Conservation (phyloP, 768 basidiomycete genomes). For the Floccularia luteovirens region DNA sequence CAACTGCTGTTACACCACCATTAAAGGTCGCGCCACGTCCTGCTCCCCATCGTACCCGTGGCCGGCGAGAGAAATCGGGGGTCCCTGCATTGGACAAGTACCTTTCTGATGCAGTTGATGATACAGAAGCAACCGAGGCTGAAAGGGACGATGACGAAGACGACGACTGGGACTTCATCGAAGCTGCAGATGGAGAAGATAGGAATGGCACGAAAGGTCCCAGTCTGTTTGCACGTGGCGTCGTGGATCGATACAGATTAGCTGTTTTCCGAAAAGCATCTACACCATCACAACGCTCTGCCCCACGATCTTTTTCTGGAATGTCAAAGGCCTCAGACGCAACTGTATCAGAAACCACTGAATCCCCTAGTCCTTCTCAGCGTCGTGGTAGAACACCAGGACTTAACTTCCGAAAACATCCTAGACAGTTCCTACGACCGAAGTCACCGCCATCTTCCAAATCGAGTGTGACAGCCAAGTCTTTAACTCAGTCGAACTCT, state of each 20-base stretch:
- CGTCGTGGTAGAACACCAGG: slow-evolving; percentile 64
- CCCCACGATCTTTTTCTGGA: slow-evolving; percentile 46
- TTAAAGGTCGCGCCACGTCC: slow-evolving; percentile 15
- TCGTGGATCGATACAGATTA: slow-evolving; percentile 81
- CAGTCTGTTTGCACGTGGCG: slow-evolving; percentile 85
- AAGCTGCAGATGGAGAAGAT: slow-evolving; percentile 75
- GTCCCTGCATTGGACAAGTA: slow-evolving; percentile 74
- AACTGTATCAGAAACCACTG: slow-evolving; percentile 26
- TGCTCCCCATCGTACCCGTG: slow-evolving; percentile 20
- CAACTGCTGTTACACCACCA: slow-evolving; percentile 10
- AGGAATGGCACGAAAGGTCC: slow-evolving; percentile 73
- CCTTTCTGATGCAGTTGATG: slow-evolving; percentile 46
- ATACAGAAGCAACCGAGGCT: slow-evolving; percentile 29
- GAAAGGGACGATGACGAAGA: slow-evolving; percentile 51
- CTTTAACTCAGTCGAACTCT: slow-evolving; percentile 33
- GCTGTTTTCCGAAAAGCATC: slow-evolving; percentile 83
- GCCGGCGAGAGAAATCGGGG: slow-evolving; percentile 75
- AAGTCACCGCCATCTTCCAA: slow-evolving; percentile 54
- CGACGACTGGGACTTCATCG: slow-evolving; percentile 90
- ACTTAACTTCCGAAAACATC: slow-evolving; percentile 66
- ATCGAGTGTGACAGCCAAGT: slow-evolving; percentile 27
- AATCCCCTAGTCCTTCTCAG: slow-evolving; percentile 42
- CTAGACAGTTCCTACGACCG: slow-evolving; percentile 64
- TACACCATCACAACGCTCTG: slow-evolving; percentile 44
- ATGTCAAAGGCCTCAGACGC: slow-evolving; percentile 48